A percentile compares a stretch with the other conserved stretches of the same genome.
phyloP scores from a whole-genome alignment of 2,329 filamentous ascomycete genomes.

The Trichoderma gracile region DNA sequence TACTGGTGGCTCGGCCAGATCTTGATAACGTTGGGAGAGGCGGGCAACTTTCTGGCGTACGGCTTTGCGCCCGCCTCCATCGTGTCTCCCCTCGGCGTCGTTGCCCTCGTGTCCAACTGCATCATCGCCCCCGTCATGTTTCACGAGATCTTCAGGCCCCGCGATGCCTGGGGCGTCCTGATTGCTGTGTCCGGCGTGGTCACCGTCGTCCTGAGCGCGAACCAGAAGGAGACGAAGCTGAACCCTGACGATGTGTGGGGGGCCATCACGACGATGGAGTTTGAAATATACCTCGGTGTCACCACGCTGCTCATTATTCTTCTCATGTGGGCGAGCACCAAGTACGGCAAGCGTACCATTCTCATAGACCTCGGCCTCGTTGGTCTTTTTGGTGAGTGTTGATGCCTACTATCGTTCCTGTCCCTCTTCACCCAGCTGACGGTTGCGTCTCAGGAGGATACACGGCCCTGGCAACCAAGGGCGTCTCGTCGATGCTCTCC shows the following conservation, averaged over 20 bases:
- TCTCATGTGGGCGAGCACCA: constrained; percentile 79
- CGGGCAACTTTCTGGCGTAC: constrained; percentile 95
- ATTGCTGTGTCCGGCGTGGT: constrained; percentile 86
- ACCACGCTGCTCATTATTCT: constrained; percentile 71
- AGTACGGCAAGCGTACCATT: constrained; percentile 82
- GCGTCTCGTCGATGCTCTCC: constrained; percentile 91
- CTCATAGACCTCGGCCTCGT: constrained; percentile 92
- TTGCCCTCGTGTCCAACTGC: constrained; percentile 94
- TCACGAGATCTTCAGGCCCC: constrained; percentile 81
- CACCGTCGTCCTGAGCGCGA: constrained; percentile 88
- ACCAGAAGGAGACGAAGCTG: constrained; percentile 83
- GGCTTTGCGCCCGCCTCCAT: constrained; percentile 97
- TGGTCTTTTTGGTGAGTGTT: constrained; percentile 76
- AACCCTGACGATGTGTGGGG: constrained; percentile 88
- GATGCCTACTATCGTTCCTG: neutral
- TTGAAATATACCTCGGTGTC: constrained; percentile 84
- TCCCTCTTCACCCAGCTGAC: neutral
- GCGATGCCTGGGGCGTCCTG: constrained; percentile 85
- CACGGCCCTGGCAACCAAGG: constrained; percentile 95
- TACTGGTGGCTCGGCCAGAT: constrained; percentile 97
- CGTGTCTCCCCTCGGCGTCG: constrained; percentile 94
- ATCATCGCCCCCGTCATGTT: constrained; percentile 93
- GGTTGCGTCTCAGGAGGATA: constrained; percentile 67
- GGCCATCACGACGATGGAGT: constrained; percentile 83
- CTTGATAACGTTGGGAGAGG: constrained; percentile 89